Conservation (phyloP, 2,329 filamentous ascomycete genomes). For the Botrytis porri region DNA sequence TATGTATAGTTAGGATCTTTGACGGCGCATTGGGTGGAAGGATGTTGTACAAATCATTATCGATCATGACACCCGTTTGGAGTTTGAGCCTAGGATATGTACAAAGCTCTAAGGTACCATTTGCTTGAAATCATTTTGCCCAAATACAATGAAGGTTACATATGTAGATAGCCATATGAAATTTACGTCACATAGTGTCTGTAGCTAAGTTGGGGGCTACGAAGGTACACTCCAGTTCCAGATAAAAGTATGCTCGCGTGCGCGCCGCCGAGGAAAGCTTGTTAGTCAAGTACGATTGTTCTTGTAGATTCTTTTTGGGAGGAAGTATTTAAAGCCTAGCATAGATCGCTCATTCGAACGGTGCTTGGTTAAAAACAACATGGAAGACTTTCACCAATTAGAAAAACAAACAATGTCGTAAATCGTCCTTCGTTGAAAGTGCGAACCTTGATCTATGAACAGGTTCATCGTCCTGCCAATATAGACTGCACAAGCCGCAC, state of each 20-base stretch:
- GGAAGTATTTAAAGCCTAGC: background rate
- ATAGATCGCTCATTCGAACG: background rate
- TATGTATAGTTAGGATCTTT: background rate
- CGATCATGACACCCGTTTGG: background rate
- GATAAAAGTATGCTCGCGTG: background rate
- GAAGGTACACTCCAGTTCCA: background rate
- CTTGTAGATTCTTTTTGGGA: background rate
- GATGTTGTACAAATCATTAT: background rate
- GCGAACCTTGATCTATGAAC: background rate
- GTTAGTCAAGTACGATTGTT: background rate
- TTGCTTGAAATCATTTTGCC: background rate
- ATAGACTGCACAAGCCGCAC: slow-evolving; percentile 2
- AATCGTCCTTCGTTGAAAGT: background rate
- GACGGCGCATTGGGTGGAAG: background rate
- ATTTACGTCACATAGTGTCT: background rate
- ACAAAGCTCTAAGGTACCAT: background rate
- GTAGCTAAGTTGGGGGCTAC: background rate
- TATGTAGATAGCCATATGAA: background rate
- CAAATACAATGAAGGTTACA: background rate
- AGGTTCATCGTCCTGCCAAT: background rate
- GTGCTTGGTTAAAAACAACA: background rate
- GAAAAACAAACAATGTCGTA: background rate
- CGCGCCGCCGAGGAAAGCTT: background rate
- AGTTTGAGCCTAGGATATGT: background rate
- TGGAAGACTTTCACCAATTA: background rate